These are phyloP conservation scores for Fusarium napiforme DNA, from an alignment of 2,329 filamentous ascomycete species.

Conservation along the genomic window DNA sequence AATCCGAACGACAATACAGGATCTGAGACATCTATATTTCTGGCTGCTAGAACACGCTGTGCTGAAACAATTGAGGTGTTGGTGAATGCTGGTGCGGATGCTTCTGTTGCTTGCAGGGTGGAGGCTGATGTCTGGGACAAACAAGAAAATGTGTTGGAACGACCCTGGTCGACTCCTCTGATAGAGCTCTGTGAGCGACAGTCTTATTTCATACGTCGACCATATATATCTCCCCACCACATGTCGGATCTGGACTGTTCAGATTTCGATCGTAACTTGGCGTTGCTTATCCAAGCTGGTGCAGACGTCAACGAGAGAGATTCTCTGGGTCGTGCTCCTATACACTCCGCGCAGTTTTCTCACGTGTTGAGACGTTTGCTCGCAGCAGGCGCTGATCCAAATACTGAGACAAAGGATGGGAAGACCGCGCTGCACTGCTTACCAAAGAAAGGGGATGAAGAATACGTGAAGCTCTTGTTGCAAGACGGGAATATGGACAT, in stretches of 20 bases:
- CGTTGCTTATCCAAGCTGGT: conserved; percentile 39
- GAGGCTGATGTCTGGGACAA: not conserved
- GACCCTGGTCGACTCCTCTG: not conserved
- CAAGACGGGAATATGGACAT: conserved; percentile 39
- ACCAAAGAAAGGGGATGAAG: not conserved
- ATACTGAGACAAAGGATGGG: conserved; percentile 25
- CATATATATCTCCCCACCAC: too few species aligned
- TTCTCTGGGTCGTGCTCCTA: conserved; percentile 17
- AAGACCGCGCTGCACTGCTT: conserved; percentile 25
- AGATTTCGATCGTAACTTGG: conserved; percentile 15
- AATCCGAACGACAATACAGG: conserved; percentile 45
- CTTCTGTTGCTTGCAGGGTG: conserved; percentile 29
- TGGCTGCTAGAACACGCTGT: conserved; percentile 11
- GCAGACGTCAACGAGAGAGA: conserved; percentile 35
- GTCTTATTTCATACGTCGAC: not conserved
- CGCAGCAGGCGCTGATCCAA: conserved; percentile 40
- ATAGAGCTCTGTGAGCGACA: not conserved
- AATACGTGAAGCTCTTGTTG: conserved; percentile 39
- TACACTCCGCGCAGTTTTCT: conserved; percentile 30
- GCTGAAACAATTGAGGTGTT: conserved; percentile 38
- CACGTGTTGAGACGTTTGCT: conserved; percentile 29
- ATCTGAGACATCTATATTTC: conserved; percentile 40
- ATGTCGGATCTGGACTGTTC: not conserved
- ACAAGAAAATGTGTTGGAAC: not conserved
- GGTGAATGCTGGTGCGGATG: conserved; percentile 48